These are phyloP conservation scores for Jackrogersella minutella DNA, from an alignment of 495 filamentous ascomycete genomes.

Conservation along the genomic window DNA sequence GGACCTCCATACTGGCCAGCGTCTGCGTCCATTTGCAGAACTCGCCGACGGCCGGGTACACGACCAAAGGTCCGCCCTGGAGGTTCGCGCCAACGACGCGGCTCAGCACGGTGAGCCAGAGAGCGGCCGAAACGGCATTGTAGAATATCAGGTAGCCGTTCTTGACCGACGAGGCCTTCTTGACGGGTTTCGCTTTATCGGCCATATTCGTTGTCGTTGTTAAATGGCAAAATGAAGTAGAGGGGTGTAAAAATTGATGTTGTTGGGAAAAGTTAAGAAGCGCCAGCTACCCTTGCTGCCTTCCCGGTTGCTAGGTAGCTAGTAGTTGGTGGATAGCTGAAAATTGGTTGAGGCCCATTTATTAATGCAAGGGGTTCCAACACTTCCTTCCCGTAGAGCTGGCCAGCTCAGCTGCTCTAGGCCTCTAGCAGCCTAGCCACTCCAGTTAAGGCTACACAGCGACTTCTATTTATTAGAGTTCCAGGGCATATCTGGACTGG, in stretches of 20 bases:
- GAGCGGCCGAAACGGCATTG: slow-evolving; percentile 75
- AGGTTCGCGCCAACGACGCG: slow-evolving; percentile 55
- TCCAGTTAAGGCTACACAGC: too few relatives aligned
- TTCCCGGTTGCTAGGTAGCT: neutral
- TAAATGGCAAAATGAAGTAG: neutral
- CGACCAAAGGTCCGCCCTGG: slow-evolving; percentile 36
- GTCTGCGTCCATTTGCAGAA: slow-evolving; percentile 84
- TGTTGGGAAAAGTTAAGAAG: slow-evolving; percentile 8
- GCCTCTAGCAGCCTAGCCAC: too few relatives aligned
- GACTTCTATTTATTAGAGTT: neutral
- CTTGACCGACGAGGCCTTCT: slow-evolving; percentile 49
- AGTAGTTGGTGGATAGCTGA: slow-evolving; percentile 14
- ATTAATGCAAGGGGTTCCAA: too few relatives aligned
- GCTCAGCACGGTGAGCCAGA: slow-evolving; percentile 78
- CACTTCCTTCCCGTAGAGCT: too few relatives aligned
- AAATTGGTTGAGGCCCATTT: slow-evolving; percentile 4
- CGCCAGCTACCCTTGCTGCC: neutral
- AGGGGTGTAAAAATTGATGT: neutral
- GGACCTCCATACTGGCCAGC: slow-evolving; percentile 78
- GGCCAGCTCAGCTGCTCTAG: too few relatives aligned
- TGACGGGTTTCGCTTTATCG: slow-evolving; percentile 35
- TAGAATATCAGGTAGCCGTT: slow-evolving; percentile 80
- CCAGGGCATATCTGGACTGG: too few relatives aligned
- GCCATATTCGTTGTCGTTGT: slow-evolving; percentile 27
- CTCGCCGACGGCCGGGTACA: slow-evolving; percentile 62